Evolutionary conservation across 2,329 filamentous ascomycete species (phyloP), one percentile per base, ranked within the genome.

Genomic region (Gaeumannomyces sp.): DNA sequence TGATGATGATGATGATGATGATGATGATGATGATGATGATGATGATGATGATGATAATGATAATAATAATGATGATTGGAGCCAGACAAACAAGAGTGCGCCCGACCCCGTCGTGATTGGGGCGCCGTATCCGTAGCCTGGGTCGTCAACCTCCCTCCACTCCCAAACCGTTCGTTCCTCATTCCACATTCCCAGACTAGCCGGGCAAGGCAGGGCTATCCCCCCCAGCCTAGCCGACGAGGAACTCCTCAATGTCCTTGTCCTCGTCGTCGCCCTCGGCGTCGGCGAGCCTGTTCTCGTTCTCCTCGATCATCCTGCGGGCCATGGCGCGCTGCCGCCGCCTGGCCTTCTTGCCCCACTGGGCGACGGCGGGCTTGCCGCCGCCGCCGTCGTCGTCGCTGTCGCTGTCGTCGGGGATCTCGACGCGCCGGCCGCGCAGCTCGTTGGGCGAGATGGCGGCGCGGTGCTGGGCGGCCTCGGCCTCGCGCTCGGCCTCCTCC

Each of bases 241-340:
- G 75, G 71, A 89, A 86, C 76, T 93, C 88, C 73, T 87, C 84
- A 70, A 93, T 89, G 74, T 93, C 89, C 77, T 90, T 89, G 74
- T 92, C 89, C 66, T 89, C 86, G 69, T 90, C 82, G 66, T 88
- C 85, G 70, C 88, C 86, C 66, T 79, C 75, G 62, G 78, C 73
- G 70, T 85, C 81, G 69, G 82, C 79, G 70, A 85, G 76, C 71
- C 77, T 75, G 77, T 85, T 80, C 76, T 90, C 88, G 69, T 86
- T 81, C 61, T 81, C 83, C 70, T 87, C 86, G 67, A 91, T 75
- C 71, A 89, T 73, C 72, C 86, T 83, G 80, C 86, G 87, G 67
- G 90, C 78, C 74, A 89, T 82, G 69, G 84, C 82, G 72, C 88
- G 83, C 78, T 92, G 89, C 70, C 89, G 83, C 74, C 85, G 83